Evolutionary conservation across 768 basidiomycete species (phyloP), one percentile per base, ranked within the genome.

Genomic region (Russula ochroleuca): DNA sequence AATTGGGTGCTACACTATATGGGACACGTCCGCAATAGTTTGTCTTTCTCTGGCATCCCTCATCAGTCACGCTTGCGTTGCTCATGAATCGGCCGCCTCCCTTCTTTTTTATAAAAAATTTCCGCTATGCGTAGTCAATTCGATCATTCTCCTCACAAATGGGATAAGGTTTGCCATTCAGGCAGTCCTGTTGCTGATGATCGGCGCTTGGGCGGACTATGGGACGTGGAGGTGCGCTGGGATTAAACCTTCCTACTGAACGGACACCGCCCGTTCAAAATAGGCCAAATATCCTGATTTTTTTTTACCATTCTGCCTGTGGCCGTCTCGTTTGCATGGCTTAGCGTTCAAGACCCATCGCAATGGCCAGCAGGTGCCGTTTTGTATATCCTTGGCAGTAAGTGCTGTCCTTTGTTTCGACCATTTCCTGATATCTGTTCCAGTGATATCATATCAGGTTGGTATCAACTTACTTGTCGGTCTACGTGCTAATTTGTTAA

Each of bases 201-300:
- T 91, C 33, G 89, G 88, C 5, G 86, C 87, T 4, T 90, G 88
- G 85, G 88, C 88, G 0, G 89, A 91, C 72, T 92, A 90, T 71
- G 89, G 90, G n/a, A 74, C 76, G 17, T 90, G 88, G 88, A 86
- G 86, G 86, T 85, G 31, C 17, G 47, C 25, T 15, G 7, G 14
- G 10, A 10, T 43, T 3, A 13, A n/a, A n/a, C 17, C 31, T 4
- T 31, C 5, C 33, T 2, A 47, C 11, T 45, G 15, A 17, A 37
- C 28, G 19, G 21, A 48, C 31, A 17, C 14, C 43, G 11, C 52
- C 25, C 8, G 13, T 54, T 14, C 62, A 9, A 33, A 38, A 51
- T 35, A 83, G 88, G 70, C 89, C 89, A 3, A 88, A 88, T 68
- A 90, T 91, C 68, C 85, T 87, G 0, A 88, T n/a, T 88, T 28